phyloP scores from a whole-genome alignment of 768 basidiomycete species.

The Termitomyces sp. region DNA sequence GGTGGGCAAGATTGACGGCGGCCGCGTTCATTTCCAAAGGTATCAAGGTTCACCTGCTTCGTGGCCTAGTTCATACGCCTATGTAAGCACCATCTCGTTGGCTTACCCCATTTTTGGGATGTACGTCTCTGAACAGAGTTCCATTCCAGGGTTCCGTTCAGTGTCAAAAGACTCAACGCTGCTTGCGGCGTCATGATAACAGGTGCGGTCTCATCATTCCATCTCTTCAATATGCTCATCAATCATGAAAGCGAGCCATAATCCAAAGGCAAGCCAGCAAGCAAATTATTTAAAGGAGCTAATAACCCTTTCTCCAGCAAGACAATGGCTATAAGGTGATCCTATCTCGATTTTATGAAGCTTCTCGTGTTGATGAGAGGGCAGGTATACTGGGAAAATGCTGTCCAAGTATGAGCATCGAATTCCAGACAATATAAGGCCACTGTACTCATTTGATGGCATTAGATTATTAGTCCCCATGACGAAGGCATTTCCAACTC shows the following conservation, averaged over 20 bases:
- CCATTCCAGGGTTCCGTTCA: constrained; percentile 69
- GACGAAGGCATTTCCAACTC: constrained; percentile 71
- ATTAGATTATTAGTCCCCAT: constrained; percentile 80
- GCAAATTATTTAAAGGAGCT: neutral
- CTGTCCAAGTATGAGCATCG: constrained; percentile 58
- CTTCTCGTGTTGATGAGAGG: neutral
- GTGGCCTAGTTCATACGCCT: constrained; percentile 76
- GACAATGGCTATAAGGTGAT: constrained; percentile 87
- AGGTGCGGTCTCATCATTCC: constrained; percentile 36
- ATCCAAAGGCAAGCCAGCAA: constrained; percentile 62
- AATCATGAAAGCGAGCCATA: constrained; percentile 64
- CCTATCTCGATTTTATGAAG: neutral
- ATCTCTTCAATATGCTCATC: neutral
- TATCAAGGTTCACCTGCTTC: constrained; percentile 66
- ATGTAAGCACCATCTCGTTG: constrained; percentile 40
- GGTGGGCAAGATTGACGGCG: constrained; percentile 76
- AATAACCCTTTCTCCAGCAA: constrained; percentile 36
- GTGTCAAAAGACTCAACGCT: constrained; percentile 60
- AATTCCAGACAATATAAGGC: neutral
- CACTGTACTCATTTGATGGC: neutral
- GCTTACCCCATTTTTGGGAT: neutral
- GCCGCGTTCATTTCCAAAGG: constrained; percentile 61
- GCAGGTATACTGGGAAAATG: constrained; percentile 90
- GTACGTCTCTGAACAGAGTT: neutral
- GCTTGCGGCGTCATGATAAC: constrained; percentile 91